A percentile compares a stretch with the other conserved stretches of the same genome.
Evolutionary conservation across 495 filamentous ascomycete species (phyloP).

Genomic region (Xylaria telfairii): DNA sequence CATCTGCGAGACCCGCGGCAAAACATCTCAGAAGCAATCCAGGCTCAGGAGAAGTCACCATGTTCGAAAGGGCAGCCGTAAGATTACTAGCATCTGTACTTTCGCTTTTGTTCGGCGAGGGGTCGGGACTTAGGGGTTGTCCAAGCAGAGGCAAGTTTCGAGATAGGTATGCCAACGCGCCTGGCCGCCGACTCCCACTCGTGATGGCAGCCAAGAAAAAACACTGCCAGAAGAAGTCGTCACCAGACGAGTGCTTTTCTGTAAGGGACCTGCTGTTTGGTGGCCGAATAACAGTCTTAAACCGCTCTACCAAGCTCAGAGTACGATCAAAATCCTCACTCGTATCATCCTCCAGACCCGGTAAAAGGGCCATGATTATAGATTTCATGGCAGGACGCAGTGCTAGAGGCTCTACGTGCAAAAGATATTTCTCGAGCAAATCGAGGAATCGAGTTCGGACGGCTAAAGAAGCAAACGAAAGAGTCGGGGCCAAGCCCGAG

Average conservation of each 20-base stretch:
- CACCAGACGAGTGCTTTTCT: conserved; percentile 63
- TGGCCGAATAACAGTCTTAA: conserved; percentile 70
- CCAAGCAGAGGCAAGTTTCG: conserved; percentile 80
- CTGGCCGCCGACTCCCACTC: conserved; percentile 79
- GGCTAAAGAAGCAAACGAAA: conserved; percentile 92
- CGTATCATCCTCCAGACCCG: conserved; percentile 92
- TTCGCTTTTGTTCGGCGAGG: conserved; percentile 28
- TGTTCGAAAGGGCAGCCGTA: conserved; percentile 60
- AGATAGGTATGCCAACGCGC: conserved; percentile 82
- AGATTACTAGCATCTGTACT: conserved; percentile 35
- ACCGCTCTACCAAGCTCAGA: conserved; percentile 74
- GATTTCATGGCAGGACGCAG: conserved; percentile 89
- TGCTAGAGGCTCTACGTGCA: conserved; percentile 69
- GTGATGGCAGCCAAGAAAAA: conserved; percentile 94
- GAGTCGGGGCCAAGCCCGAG: conserved; percentile 82
- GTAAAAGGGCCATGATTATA: conserved; percentile 82
- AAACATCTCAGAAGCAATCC: conserved; percentile 90
- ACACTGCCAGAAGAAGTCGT: conserved; percentile 98
- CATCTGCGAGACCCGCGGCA: conserved; percentile 84
- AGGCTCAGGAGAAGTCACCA: conserved; percentile 89
- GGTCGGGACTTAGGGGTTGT: conserved; percentile 40
- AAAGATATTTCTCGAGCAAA: conserved; percentile 79
- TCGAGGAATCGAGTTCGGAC: conserved; percentile 83
- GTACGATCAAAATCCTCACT: conserved; percentile 96
- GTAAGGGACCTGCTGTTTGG: conserved; percentile 53